These are phyloP conservation scores for Rhododendron molle DNA, from an alignment of 148 eudicot species.

Conservation along the genomic window DNA sequence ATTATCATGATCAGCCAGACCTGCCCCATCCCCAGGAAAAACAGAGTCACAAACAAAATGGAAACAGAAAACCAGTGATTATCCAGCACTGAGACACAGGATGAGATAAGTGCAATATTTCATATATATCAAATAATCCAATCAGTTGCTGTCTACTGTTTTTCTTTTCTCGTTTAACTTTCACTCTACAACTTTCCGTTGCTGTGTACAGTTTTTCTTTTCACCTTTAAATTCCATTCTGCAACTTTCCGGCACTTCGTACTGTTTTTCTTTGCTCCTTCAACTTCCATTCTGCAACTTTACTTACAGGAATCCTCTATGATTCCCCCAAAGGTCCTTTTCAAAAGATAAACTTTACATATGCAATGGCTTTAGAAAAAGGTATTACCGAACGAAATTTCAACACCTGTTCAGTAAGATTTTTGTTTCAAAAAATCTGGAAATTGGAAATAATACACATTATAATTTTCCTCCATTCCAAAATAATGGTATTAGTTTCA, in stretches of 20 bases:
- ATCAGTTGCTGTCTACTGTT: background rate
- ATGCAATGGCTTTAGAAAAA: background rate
- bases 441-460: background rate
- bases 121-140: background rate
- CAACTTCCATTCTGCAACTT: background rate
- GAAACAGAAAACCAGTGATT: background rate
- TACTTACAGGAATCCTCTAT: background rate
- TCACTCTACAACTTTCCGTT: background rate
- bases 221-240: background rate
- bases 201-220: background rate
- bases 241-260: background rate
- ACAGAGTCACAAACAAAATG: background rate
- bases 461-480: background rate
- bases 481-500: background rate
- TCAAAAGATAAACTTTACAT: background rate
- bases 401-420: background rate
- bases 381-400: background rate
- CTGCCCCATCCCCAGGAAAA: constrained; percentile 23
- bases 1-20: constrained; percentile 93
- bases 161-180: background rate
- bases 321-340: background rate
- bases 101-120: background rate
- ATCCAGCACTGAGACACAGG: background rate
- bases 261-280: background rate
- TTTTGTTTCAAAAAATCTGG: background rate